Conservation (phyloP, 306 rosid species). For the Fagus crenata region DNA sequence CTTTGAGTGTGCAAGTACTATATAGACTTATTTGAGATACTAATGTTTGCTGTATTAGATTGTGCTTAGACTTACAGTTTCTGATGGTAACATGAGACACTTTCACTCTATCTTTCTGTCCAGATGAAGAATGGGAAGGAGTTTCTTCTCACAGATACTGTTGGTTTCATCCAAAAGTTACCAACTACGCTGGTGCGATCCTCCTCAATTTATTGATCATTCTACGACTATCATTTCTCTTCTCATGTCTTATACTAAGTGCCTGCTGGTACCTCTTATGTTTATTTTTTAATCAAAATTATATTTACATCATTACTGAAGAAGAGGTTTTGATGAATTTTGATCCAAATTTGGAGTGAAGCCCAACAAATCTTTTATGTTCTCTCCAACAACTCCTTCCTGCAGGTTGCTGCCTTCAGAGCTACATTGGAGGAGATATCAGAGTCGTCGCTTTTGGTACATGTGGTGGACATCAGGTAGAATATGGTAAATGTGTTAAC, state of each 20-base stretch:
- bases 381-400: conserved; percentile 20
- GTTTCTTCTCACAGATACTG: conserved; percentile 92
- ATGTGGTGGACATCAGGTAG: conserved; percentile 93
- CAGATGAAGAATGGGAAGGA: conserved; percentile 93
- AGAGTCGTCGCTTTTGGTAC: conserved; percentile 84
- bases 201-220: conserved; percentile 14
- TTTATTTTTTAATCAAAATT: background rate
- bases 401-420: conserved; percentile 96
- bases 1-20: background rate
- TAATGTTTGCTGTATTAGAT: background rate
- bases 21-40: background rate
- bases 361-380: conserved; percentile 4
- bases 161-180: conserved; percentile 97
- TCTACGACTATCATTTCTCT: conserved; percentile 24
- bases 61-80: conserved; percentile 19
- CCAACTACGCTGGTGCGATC: conserved; percentile 87
- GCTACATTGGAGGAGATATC: conserved; percentile 97
- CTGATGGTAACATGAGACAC: conserved; percentile 24
- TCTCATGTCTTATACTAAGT: conserved; percentile 3
- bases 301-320: conserved; percentile 16
- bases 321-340: conserved; percentile 9
- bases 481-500: conserved; percentile 18
- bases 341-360: conserved; percentile 13
- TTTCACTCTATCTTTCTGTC: conserved; percentile 33
- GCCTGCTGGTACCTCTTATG: background rate